Conservation (phyloP, 148 eudicot genomes). For the Diospyros lotus region DNA sequence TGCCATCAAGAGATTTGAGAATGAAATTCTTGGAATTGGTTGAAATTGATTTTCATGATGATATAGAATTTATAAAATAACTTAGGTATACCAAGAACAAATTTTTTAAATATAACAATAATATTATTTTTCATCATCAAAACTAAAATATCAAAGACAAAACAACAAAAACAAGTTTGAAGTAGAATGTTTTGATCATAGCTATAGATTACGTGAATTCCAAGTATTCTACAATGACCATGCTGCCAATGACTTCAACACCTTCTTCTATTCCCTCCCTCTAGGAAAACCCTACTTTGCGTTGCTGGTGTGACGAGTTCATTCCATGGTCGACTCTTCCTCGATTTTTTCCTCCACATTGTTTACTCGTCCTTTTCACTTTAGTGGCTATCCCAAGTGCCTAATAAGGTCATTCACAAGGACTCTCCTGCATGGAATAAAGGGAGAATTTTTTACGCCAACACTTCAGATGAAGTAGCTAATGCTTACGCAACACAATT, state of each 20-base stretch:
- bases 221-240: slow-evolving; percentile 18
- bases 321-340: slow-evolving; percentile 14
- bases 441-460: slow-evolving; percentile 3
- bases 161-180: slow-evolving; percentile 6
- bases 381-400: slow-evolving; percentile 14
- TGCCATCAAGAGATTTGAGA: too few relatives aligned
- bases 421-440: slow-evolving; percentile 4
- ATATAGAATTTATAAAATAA: too few relatives aligned
- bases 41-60: too few relatives aligned
- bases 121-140: too few relatives aligned
- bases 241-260: slow-evolving; percentile 15
- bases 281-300: slow-evolving; percentile 5
- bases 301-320: slow-evolving; percentile 16
- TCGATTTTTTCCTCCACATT: slow-evolving; percentile 13
- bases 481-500: slow-evolving; percentile 7
- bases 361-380: slow-evolving; percentile 8
- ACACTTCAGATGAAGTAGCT: background rate
- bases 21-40: too few relatives aligned
- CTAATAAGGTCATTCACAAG: slow-evolving; percentile 5
- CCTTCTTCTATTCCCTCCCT: slow-evolving; percentile 12
- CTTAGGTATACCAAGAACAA: too few relatives aligned
- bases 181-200: too few relatives aligned
- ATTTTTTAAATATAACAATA: too few relatives aligned
- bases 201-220: too few relatives aligned
- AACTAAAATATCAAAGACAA: too few relatives aligned